Base-by-base conservation (phyloP, 257 asterid species). In the Petunia secreta region DNA sequence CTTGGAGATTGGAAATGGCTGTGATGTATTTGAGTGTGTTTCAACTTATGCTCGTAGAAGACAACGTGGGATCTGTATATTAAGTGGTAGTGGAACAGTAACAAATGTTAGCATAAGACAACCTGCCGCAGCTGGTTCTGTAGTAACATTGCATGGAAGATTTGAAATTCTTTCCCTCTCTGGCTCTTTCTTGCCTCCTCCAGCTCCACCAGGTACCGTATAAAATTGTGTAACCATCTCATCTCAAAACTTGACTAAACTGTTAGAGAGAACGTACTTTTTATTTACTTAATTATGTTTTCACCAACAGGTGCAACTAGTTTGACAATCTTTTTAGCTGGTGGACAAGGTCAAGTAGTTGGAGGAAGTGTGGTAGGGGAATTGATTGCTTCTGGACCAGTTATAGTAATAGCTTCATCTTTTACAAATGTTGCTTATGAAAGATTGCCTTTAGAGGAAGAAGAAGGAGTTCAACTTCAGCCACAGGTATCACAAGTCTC, bases 391-490 rank as follows among this genome's bases (percentile, higher is more conserved):
- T 75, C 83, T 10, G 83, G 83, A 25, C 83, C 79, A 8, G 83
- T 80, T 48, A 14, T 69, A 14, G 60, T 80, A 11, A 80, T 80
- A 62, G 83, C 71, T 16, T 75, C 83, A 40, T 80, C 79, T 2
- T 80, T 80, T 53, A 69, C 83, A 8, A 80, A 79, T 79, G 82
- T 66, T 55, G 82, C 82, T 44, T 79, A 79, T 57, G 82, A 79
- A 50, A 66, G 82, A 37, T 59, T 80, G 79, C 79, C 83, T 25
- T 69, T 80, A 44, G 83, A 80, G 58, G 83, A 69, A 38, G 78
- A 80, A 2, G 79, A 59, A 15, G 66, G 39, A 55, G n/a, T 59
- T 34, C 80, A 60, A 64, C 60, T 60, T 16, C 80, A 77, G 41
- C 80, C 71, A 77, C 63, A 37, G 14, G 46, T 25, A 48, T 43